Evolutionary conservation across 2,329 filamentous ascomycete species (phyloP).

Genomic region (Fusarium cicatricum): DNA sequence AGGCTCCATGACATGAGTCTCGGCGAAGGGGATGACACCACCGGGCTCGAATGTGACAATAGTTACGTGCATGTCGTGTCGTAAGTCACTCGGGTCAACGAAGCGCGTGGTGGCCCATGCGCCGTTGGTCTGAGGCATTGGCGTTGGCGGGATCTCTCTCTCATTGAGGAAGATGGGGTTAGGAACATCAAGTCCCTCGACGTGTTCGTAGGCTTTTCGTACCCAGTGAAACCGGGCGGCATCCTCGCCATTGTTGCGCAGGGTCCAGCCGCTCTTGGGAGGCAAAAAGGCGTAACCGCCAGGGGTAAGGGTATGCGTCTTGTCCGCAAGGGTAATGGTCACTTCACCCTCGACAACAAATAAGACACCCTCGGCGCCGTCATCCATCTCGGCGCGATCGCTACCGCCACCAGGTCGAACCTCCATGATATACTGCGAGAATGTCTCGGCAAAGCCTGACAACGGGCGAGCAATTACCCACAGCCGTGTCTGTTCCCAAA

Average conservation of each 20-base stretch:
- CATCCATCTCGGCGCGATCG: conserved; percentile 23
- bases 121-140: conserved; percentile 26
- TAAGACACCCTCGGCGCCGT: conserved; percentile 19
- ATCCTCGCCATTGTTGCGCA: conserved; percentile 15
- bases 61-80: conserved; percentile 28
- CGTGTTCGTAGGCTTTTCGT: conserved; percentile 22
- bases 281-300: conserved; percentile 24
- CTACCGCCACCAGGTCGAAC: conserved; percentile 21
- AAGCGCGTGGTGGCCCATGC: conserved; percentile 26
- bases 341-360: conserved; percentile 26
- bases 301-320: conserved; percentile 8
- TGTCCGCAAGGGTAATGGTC: conserved; percentile 7
- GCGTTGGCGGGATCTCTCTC: conserved; percentile 11
- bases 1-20: conserved; percentile 30
- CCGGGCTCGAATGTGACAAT: conserved; percentile 25
- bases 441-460: conserved; percentile 26
- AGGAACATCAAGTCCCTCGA: conserved; percentile 13
- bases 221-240: conserved; percentile 24
- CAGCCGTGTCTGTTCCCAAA: conserved; percentile 25
- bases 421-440: conserved; percentile 29
- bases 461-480: conserved; percentile 26
- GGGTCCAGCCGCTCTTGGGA: conserved; percentile 25
- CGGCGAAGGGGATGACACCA: conserved; percentile 20
- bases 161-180: conserved; percentile 25
- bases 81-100: conserved; percentile 13